Evolutionary conservation across 2,329 filamentous ascomycete genomes (phyloP).

Genomic region (Cercospora sp.): DNA sequence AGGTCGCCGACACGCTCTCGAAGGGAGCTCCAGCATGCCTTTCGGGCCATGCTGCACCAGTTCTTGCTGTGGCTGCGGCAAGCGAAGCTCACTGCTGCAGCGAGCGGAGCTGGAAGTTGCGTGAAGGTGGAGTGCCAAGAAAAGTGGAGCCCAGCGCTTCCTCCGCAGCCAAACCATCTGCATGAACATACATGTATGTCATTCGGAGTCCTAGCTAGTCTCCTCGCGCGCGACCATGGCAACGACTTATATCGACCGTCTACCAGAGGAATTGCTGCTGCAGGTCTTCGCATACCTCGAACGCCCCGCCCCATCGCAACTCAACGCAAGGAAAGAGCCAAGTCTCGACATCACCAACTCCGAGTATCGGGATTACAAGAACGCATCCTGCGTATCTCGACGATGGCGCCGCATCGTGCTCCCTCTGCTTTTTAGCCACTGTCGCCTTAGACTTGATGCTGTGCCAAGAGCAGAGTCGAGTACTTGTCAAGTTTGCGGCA

Average conservation of each 20-base stretch:
- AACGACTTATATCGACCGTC: conserved; percentile 30
- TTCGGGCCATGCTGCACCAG: neutral
- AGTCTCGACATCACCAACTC: conserved; percentile 46
- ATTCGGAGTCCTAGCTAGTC: neutral
- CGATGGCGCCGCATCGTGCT: conserved; percentile 56
- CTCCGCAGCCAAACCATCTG: neutral
- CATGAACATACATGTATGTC: neutral
- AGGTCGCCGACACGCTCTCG: neutral
- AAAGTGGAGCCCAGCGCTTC: neutral
- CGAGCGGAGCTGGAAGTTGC: neutral
- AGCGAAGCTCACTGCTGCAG: neutral
- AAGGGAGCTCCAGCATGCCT: neutral
- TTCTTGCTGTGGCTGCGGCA: neutral
- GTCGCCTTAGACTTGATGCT: conserved; percentile 40
- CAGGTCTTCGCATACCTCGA: conserved; percentile 60
- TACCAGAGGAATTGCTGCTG: conserved; percentile 64
- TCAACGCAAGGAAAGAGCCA: conserved; percentile 54
- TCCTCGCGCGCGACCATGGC: neutral
- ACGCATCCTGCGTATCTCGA: conserved; percentile 55
- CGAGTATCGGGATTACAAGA: conserved; percentile 49
- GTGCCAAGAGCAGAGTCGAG: conserved; percentile 4
- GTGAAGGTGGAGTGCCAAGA: neutral
- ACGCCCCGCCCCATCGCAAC: conserved; percentile 51
- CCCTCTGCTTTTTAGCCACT: conserved; percentile 61
- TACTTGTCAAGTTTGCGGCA: conserved; percentile 6